Evolutionary conservation across 2,329 filamentous ascomycete species (phyloP), one percentile per base, ranked within the genome.

Genomic region (Colletotrichum ledebouriae): DNA sequence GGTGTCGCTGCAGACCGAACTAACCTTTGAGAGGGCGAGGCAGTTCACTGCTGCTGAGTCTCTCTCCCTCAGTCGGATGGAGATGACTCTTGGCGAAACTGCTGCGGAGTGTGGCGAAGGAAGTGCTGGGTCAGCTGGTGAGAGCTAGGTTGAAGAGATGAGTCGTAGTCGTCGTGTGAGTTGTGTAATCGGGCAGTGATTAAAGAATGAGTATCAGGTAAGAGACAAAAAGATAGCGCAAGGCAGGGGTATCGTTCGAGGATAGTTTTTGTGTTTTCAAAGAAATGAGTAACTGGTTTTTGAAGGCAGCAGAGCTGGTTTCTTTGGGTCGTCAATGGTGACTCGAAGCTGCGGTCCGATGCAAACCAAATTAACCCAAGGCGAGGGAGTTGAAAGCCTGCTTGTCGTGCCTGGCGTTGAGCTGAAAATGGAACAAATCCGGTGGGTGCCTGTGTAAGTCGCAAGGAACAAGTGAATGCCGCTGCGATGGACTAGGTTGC

Each of bases 401-500:
- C 65, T 58, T 67, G 52, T 50, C 12, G 46, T 49, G 59, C 64
- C 41, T 53, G 60, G 65, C 53, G 47, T 64, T 57, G 65, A 53
- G 60, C 37, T 64, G 39, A 64, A 64, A 59, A 20, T 52, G 53
- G 53, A 63, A 53, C 37, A 49, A 52, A 68, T 59, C 52, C 53
- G 62, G 25, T 59, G 59, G 53, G n/a, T 39, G 41, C 42, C 39
- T 57, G 33, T 64, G 70, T 71, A 72, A 70, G 74, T 78, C 81
- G 80, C 80, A 84, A 80, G 82, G 82, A 80, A 79, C 83, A 84
- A 84, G 79, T 82, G 76, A 84, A 84, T 85, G 83, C 80, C 82
- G 81, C 82, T 81, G 80, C 79, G 78, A 53, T 46, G 46, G 59
- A 64, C 65, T 29, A 60, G 56, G 76, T 22, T 22, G 62, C 73